Conservation (phyloP, 495 filamentous ascomycete species). For the Aspergillus affinis region DNA sequence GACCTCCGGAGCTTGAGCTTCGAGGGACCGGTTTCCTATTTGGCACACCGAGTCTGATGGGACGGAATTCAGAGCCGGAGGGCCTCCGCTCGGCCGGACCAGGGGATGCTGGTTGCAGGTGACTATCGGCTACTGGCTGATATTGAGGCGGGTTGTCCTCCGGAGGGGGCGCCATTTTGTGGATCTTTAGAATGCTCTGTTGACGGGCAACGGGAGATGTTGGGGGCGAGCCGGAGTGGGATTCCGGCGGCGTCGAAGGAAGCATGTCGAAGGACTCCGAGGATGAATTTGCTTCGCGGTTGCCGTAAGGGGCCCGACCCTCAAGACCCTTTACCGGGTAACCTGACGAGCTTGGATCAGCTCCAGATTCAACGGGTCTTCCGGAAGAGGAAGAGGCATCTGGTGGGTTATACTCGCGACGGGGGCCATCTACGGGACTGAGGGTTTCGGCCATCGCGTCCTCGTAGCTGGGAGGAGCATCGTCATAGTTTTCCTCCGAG, state of each 20-base stretch:
- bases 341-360: slow-evolving; percentile 44
- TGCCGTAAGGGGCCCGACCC: slow-evolving; percentile 22
- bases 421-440: slow-evolving; percentile 61
- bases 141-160: slow-evolving; percentile 45
- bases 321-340: slow-evolving; percentile 30
- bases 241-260: slow-evolving; percentile 43
- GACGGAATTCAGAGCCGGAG: slow-evolving; percentile 26
- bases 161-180: slow-evolving; percentile 24
- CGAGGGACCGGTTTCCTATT: slow-evolving; percentile 42
- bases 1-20: slow-evolving; percentile 19
- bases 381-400: slow-evolving; percentile 35
- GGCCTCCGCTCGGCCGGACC: slow-evolving; percentile 19
- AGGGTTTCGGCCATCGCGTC: slow-evolving; percentile 85
- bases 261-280: slow-evolving; percentile 51
- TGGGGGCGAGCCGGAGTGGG: slow-evolving; percentile 38
- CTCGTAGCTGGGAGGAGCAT: slow-evolving; percentile 78
- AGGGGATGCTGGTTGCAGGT: slow-evolving; percentile 12
- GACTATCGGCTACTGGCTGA: slow-evolving; percentile 29
- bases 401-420: slow-evolving; percentile 63
- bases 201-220: slow-evolving; percentile 35
- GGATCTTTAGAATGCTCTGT: slow-evolving; percentile 40
- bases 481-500: slow-evolving; percentile 50
- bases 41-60: slow-evolving; percentile 43
- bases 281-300: slow-evolving; percentile 33
- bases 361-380: slow-evolving; percentile 34